phyloP scores from a whole-genome alignment of 192 early-diverging fungal species.

The Coemansia sp. region DNA sequence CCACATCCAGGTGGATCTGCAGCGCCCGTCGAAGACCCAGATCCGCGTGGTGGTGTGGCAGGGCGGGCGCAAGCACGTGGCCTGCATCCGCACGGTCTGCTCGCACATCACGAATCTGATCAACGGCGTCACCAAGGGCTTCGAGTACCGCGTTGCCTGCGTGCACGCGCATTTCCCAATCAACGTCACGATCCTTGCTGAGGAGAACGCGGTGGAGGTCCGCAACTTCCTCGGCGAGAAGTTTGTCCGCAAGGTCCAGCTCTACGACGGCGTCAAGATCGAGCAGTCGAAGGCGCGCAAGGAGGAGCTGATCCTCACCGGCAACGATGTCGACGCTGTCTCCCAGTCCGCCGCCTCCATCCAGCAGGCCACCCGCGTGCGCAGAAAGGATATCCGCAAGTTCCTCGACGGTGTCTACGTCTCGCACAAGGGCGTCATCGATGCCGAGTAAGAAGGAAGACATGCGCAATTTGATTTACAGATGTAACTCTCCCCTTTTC shows the following conservation, averaged over 20 bases:
- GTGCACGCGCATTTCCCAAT: slow-evolving; percentile 99
- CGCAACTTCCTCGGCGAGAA: slow-evolving; percentile 99
- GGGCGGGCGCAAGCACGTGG: slow-evolving; percentile 96
- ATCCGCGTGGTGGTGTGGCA: slow-evolving; percentile 91
- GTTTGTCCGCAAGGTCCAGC: slow-evolving; percentile 79
- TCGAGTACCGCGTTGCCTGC: slow-evolving; percentile 99
- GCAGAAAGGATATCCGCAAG: slow-evolving; percentile 99
- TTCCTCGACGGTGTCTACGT: slow-evolving; percentile 99
- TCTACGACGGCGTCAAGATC: slow-evolving; percentile 85
- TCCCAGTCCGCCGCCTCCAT: slow-evolving; percentile 96
- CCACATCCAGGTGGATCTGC: slow-evolving; percentile 93
- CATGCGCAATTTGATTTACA: neutral
- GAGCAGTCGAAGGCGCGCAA: slow-evolving; percentile 80
- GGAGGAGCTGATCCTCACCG: slow-evolving; percentile 92
- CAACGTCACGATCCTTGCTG: slow-evolving; percentile 84
- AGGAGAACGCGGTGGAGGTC: slow-evolving; percentile 84
- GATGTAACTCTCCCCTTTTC: neutral
- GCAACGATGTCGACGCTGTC: slow-evolving; percentile 93
- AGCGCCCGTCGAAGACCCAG: slow-evolving; percentile 66
- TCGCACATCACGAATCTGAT: slow-evolving; percentile 98
- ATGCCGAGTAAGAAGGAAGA: slow-evolving; percentile 51
- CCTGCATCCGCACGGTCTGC: slow-evolving; percentile 96
- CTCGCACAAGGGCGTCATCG: slow-evolving; percentile 76
- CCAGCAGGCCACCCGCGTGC: slow-evolving; percentile 90
- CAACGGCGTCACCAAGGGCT: slow-evolving; percentile 97